phyloP scores from a whole-genome alignment of 106 monocot genomes.

The Allium sativum region DNA sequence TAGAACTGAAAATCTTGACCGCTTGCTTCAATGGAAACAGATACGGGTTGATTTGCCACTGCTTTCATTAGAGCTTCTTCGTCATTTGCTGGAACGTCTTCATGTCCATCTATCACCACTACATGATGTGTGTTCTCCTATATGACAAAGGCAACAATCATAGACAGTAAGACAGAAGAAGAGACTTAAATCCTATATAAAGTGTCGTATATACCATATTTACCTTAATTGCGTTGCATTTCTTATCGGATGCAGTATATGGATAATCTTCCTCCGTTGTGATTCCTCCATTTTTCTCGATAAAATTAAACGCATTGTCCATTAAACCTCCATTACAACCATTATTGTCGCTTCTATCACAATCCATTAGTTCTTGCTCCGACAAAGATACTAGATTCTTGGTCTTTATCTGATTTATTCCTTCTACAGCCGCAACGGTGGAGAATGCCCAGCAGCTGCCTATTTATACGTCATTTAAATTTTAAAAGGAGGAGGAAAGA shows the following conservation, averaged over 20 bases:
- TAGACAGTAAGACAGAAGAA: background rate
- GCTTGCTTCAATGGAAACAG: conserved; percentile 35
- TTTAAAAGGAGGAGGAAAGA: background rate
- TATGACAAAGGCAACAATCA: no score
- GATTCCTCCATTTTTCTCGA: conserved; percentile 14
- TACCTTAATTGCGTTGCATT: background rate
- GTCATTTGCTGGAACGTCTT: conserved; percentile 9
- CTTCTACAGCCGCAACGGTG: conserved; percentile 21
- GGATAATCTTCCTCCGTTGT: conserved; percentile 21
- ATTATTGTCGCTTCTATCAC: background rate
- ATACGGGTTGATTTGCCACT: conserved; percentile 44
- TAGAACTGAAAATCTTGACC: background rate
- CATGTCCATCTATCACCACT: conserved; percentile 12
- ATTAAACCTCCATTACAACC: conserved; percentile 21
- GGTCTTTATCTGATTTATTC: conserved; percentile 10
- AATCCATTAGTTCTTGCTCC: conserved; percentile 10
- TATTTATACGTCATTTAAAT: conserved; percentile 1
- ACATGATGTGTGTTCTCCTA: background rate
- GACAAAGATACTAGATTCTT: conserved; percentile 5
- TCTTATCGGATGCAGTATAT: conserved; percentile 1
- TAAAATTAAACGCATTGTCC: conserved; percentile 22
- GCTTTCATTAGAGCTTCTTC: conserved; percentile 19
- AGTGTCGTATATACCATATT: background rate
- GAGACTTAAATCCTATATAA: background rate
- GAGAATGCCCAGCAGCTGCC: conserved; percentile 33